Evolutionary conservation across 148 eudicot species (phyloP).

Genomic region (Salicornia ramosissima): DNA sequence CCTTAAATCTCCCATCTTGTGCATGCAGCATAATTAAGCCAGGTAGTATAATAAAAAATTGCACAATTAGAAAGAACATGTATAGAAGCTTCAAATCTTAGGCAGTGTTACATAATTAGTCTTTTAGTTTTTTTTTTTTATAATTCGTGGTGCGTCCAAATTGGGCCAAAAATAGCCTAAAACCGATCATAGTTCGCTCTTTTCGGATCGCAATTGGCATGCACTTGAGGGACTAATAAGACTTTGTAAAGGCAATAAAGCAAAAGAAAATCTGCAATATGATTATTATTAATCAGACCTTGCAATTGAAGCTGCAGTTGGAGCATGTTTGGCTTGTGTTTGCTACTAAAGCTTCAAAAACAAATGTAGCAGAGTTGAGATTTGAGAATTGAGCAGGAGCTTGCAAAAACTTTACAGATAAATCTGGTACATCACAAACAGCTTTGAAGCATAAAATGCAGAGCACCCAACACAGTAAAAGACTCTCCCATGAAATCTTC

Average conservation of each 20-base stretch:
- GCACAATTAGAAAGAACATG: no score
- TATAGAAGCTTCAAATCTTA: no score
- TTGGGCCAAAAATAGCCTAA: no score
- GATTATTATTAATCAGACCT: conserved; percentile 39
- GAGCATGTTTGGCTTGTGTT: conserved; percentile 34
- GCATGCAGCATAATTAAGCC: not conserved
- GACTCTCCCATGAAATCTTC: conserved; percentile 30
- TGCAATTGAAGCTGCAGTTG: conserved; percentile 60
- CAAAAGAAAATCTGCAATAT: not conserved
- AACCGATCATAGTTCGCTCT: no score
- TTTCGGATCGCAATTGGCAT: no score
- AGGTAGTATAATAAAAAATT: no score
- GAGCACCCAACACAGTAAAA: conserved; percentile 46
- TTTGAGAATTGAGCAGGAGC: conserved; percentile 54
- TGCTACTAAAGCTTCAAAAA: conserved; percentile 49
- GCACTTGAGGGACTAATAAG: no score
- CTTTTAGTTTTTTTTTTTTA: no score
- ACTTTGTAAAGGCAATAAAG: not conserved
- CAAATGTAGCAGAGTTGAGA: conserved; percentile 51
- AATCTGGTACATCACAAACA: conserved; percentile 42
- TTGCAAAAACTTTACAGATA: conserved; percentile 52
- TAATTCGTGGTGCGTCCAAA: no score
- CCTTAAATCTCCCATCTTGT: not conserved
- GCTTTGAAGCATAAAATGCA: conserved; percentile 36
- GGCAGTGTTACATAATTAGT: no score